Percentiles rank a stretch among this genome's conserved stretches.
Conservation (phyloP, 176 grass and related monocot species). For the Hsuehochloa calcarea region DNA sequence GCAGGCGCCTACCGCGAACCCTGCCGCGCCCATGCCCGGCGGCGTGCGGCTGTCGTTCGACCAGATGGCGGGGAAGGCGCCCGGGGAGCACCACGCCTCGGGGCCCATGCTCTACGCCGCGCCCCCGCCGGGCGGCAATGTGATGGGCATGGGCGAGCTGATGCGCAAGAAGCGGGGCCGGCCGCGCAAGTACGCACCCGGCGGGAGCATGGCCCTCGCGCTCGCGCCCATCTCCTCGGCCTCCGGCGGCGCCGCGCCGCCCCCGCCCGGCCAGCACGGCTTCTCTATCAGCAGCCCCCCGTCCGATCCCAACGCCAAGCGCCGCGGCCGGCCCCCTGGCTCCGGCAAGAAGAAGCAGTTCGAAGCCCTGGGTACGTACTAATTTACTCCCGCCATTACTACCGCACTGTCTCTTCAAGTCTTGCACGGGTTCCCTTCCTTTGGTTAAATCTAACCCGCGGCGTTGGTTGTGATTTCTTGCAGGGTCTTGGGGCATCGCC, state of each 20-base stretch:
- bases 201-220: slow-evolving; percentile 80
- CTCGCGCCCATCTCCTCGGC: slow-evolving; percentile 72
- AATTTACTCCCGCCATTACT: not conserved
- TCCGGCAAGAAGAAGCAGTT: slow-evolving; percentile 98
- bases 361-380: slow-evolving; percentile 82
- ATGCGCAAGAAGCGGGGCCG: slow-evolving; percentile 91
- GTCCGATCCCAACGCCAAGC: slow-evolving; percentile 78
- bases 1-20: not conserved
- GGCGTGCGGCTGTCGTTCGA: slow-evolving; percentile 56
- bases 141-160: slow-evolving; percentile 60
- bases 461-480: not conserved
- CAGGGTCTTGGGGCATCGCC: slow-evolving; percentile 86
- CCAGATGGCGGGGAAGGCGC: slow-evolving; percentile 39
- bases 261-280: slow-evolving; percentile 35
- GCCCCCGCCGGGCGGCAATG: slow-evolving; percentile 17
- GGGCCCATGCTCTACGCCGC: slow-evolving; percentile 43
- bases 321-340: slow-evolving; percentile 82
- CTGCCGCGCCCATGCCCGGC: slow-evolving; percentile 29
- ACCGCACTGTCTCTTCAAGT: not conserved
- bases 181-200: slow-evolving; percentile 92
- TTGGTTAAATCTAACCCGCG: slow-evolving; percentile 15
- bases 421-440: not conserved
- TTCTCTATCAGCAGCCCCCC: slow-evolving; percentile 66
- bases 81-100: slow-evolving; percentile 31
- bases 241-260: not conserved